phyloP scores from a whole-genome alignment of 2,329 filamentous ascomycete species.

The Pyricularia pennisetigena region DNA sequence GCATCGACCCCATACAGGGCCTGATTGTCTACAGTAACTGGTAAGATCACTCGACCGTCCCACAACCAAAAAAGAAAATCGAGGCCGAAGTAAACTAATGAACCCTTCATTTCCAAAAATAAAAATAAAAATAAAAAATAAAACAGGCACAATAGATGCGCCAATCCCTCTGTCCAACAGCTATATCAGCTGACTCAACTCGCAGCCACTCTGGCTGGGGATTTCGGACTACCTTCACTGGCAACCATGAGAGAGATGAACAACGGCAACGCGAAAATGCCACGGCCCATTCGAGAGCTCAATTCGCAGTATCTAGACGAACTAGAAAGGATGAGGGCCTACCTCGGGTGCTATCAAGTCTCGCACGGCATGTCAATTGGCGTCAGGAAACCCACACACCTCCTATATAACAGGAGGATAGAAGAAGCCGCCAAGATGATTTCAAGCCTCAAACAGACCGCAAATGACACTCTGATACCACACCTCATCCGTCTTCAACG shows the following conservation, averaged over 20 bases:
- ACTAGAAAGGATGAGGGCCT: slow-evolving; percentile 11
- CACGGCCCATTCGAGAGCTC: background rate
- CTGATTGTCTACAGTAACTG: slow-evolving; percentile 13
- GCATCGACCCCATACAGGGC: slow-evolving; percentile 13
- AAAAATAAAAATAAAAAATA: too few relatives aligned
- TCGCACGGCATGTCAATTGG: slow-evolving; percentile 11
- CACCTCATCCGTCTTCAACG: slow-evolving; percentile 11
- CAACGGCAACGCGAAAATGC: background rate
- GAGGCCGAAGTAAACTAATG: background rate
- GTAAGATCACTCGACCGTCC: slow-evolving; percentile 3
- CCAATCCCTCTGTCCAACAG: slow-evolving; percentile 10
- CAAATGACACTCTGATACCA: slow-evolving; percentile 8
- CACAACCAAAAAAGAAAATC: background rate
- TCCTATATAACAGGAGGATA: slow-evolving; percentile 10
- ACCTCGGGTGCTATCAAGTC: slow-evolving; percentile 12
- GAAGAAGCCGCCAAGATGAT: slow-evolving; percentile 10
- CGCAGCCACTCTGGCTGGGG: slow-evolving; percentile 11
- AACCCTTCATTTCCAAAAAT: background rate
- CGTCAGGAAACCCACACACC: slow-evolving; percentile 11
- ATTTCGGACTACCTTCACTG: slow-evolving; percentile 9
- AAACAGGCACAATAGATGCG: slow-evolving; percentile 12
- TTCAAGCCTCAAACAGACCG: slow-evolving; percentile 1
- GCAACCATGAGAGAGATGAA: background rate
- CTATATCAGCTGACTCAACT: slow-evolving; percentile 14
- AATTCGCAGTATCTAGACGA: slow-evolving; percentile 7